A percentile compares a stretch with the other conserved stretches of the same genome.
phyloP scores from a whole-genome alignment of 331 rosid species.

The Quercus tomentella region DNA sequence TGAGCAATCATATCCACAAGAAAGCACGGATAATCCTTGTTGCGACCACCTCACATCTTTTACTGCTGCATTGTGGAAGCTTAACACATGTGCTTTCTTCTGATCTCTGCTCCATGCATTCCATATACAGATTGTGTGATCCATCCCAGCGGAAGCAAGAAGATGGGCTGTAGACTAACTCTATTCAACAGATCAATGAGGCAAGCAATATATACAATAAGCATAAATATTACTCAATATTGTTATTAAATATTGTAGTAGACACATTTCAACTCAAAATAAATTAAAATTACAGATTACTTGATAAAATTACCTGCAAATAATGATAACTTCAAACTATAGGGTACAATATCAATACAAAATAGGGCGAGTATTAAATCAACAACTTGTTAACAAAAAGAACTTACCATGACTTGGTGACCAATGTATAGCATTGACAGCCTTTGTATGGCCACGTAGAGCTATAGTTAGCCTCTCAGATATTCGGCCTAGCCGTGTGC shows the following conservation, averaged over 20 bases:
- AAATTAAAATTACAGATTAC: background rate
- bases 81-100: constrained; percentile 56
- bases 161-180: constrained; percentile 88
- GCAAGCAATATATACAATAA: constrained; percentile 24
- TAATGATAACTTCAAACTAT: background rate
- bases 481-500: constrained; percentile 20
- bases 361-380: background rate
- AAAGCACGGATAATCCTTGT: constrained; percentile 61
- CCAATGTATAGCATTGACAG: constrained; percentile 79
- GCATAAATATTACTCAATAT: constrained; percentile 1
- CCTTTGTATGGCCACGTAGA: constrained; percentile 57
- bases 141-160: constrained; percentile 98
- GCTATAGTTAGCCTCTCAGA: constrained; percentile 47
- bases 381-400: constrained; percentile 13
- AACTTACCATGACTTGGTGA: constrained; percentile 65
- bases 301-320: background rate
- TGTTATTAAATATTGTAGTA: background rate
- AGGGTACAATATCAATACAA: background rate
- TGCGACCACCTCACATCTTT: constrained; percentile 82
- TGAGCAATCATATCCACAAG: constrained; percentile 80
- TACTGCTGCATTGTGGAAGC: constrained; percentile 67
- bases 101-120: constrained; percentile 77
- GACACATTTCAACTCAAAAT: background rate
- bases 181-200: constrained; percentile 52
- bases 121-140: constrained; percentile 70